These are phyloP conservation scores for Ziziphus jujuba DNA, from an alignment of 306 rosid genomes.

Conservation along the genomic window DNA sequence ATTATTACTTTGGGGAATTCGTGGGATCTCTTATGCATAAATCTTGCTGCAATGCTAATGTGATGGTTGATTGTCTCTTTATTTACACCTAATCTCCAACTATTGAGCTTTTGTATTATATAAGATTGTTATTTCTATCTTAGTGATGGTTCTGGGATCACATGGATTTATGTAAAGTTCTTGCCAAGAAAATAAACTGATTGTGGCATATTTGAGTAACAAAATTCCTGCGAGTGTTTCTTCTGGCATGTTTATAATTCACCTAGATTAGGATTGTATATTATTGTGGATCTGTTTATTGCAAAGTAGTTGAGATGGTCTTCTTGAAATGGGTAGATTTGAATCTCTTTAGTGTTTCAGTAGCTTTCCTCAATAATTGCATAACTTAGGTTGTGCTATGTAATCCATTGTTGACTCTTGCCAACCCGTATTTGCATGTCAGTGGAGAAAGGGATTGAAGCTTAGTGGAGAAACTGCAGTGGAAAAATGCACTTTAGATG, in stretches of 20 bases:
- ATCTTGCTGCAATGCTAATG: too few species aligned
- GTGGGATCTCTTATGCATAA: too few species aligned
- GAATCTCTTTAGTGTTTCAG: neutral
- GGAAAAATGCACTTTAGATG: slow-evolving; percentile 87
- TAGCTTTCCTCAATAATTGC: neutral
- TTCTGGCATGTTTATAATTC: neutral
- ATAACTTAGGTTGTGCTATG: neutral
- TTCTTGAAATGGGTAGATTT: neutral
- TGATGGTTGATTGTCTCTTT: too few species aligned
- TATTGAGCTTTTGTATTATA: too few species aligned
- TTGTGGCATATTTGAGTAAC: neutral
- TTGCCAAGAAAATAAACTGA: neutral
- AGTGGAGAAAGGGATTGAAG: slow-evolving; percentile 99
- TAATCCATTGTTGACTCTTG: slow-evolving; percentile 12
- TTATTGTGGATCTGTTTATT: too few species aligned
- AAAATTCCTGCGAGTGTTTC: neutral
- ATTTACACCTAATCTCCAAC: too few species aligned
- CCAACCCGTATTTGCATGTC: slow-evolving; percentile 28
- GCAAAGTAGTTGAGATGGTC: neutral
- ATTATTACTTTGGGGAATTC: too few species aligned
- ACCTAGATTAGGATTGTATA: too few species aligned
- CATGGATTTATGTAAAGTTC: neutral
- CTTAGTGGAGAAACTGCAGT: slow-evolving; percentile 94
- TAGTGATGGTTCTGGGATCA: neutral
- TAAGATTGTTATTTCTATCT: too few species aligned